Evolutionary conservation across 805 yeast species (phyloP).

Genomic region (Ogataea paradorogensis): DNA sequence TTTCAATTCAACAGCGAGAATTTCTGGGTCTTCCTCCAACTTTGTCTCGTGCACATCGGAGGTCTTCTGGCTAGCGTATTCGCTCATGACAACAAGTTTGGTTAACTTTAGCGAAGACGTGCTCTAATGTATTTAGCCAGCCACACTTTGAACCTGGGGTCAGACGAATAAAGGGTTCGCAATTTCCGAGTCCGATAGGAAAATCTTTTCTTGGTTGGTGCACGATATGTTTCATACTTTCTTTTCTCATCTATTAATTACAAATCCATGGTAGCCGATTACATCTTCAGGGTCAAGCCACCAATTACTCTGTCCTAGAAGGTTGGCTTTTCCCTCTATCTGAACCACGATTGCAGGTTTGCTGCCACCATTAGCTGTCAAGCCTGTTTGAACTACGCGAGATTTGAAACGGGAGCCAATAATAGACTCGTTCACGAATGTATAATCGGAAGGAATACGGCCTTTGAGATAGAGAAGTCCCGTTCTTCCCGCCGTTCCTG

Average conservation of each 20-base stretch:
- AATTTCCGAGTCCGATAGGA: background rate
- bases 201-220: background rate
- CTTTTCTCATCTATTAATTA: conserved; percentile 17
- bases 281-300: conserved; percentile 22
- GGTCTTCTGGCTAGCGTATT: background rate
- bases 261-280: conserved; percentile 22
- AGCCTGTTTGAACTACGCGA: conserved; percentile 14
- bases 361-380: conserved; percentile 19
- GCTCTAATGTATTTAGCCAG: too few species aligned
- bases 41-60: background rate
- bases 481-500: conserved; percentile 29
- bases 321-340: conserved; percentile 26
- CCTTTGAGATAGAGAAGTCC: conserved; percentile 22
- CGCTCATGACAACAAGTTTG: too few species aligned
- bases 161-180: background rate
- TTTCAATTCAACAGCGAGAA: conserved; percentile 16
- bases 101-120: too few species aligned
- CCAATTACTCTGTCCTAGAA: conserved; percentile 26
- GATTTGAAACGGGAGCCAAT: conserved; percentile 26
- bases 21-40: conserved; percentile 13
- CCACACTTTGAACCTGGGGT: background rate
- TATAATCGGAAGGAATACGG: conserved; percentile 1
- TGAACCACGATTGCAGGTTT: conserved; percentile 23
- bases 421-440: conserved; percentile 25
- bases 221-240: background rate